Evolutionary conservation across 805 yeast genomes (phyloP), one percentile per base, ranked within the genome.

Genomic region (Sugiyamaella lignohabitans): DNA sequence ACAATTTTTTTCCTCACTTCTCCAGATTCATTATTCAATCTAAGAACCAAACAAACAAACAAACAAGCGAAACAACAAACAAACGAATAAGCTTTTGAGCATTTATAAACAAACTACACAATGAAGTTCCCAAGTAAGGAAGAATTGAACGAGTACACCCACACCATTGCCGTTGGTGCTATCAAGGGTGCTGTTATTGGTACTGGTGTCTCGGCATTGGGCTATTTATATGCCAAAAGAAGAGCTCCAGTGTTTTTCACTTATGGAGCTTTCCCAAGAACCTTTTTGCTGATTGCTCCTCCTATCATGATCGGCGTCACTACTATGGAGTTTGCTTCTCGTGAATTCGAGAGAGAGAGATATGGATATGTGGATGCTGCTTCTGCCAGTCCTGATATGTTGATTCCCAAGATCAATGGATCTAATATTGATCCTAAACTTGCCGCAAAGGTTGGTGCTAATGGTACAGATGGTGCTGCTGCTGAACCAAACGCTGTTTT

Each of bases 111-210:
- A n/a, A 27, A 27, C 14, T 27, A 27, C 32, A 72, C 29, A 27
- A 84, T 84, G 93, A 84, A 84, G 73, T 65, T 84, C 51, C 69
- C 80, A 39, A 68, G 81, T 24, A 70, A 74, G 50, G 85, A 82
- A 62, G 89, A 84, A 67, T 71, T 78, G 50, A 72, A 72, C 45
- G 87, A 79, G 18, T 88, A 84, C 64, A 71, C 72, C 58, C 69
- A 72, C 53, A 77, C 78, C 50, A 76, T 82, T 18, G 59, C 75
- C 10, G 56, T 62, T 5, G 91, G 88, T 62, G 87, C 82, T 45
- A 29, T 73, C 18, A 74, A 79, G 56, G 89, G 89, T 53, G 67
- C 73, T 23, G 62, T 66, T 4, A 62, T 72, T 5, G 95, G 95
- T 45, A 59, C 75, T 1, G 64, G 69, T 3, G 56, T 78, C n/a